Base-by-base conservation (phyloP, 805 yeast genomes). In the Starmerella scarabaei region DNA sequence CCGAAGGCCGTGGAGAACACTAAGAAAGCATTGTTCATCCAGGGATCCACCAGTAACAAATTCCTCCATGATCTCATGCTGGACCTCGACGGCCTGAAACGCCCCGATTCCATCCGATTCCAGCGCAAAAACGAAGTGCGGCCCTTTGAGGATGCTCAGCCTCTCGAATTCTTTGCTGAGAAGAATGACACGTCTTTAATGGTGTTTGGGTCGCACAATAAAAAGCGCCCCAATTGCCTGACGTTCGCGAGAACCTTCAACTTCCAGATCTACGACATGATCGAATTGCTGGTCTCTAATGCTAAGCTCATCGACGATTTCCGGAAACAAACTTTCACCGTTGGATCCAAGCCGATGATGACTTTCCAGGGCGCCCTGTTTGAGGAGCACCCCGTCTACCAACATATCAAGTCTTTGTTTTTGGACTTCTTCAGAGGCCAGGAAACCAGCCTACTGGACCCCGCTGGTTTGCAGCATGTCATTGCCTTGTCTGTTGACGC, bases 291-390 rank as follows among this genome's bases (percentile, higher is more conserved):
- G 32, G 73, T 75, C 44, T 32, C 9, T 7, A 72, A 73, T 30
- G 73, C 60, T 56, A 83, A 84, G 59, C 65, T 86, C 30, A 67
- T 91, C 40, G 62, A 70, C 44, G 96, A 88, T 53, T 91, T 91
- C 69, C 76, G 72, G 51, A 77, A 79, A 51, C 58, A 67, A 41
- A 84, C 95, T 1, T 84, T 86, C 62, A 73, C 79, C 32, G 67
- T 88, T 29, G 98, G 98, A 21, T 67, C 88, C 58, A 86, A 84
- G 59, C 98, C 98, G 44, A 75, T 91, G 86, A 80, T 91, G 61
- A 69, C 80, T 3, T 91, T 91, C 67, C 84, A 84, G 58, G 96
- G 98, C 33, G 76, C 91, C 18, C 80, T 80, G 8, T 91, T 91
- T 54, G 97, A 91, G 51, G 68, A 77, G 11, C 84, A 88, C 56